Conservation (phyloP, 305 asterid species). For the Solanum hybrid region DNA sequence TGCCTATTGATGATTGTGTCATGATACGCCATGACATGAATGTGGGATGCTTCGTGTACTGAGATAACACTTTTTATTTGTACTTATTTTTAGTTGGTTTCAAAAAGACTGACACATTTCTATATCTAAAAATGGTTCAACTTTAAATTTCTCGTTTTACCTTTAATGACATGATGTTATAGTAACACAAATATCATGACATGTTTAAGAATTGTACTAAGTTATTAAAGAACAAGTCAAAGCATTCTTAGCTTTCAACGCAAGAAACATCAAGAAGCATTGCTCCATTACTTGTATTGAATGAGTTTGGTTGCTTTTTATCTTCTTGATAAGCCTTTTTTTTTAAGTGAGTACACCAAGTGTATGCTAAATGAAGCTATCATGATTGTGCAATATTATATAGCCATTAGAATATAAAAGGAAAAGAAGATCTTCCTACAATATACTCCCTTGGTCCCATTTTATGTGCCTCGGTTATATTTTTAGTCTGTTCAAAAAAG, state of each 20-base stretch:
- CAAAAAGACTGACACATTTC: neutral
- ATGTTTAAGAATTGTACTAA: neutral
- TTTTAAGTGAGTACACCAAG: neutral
- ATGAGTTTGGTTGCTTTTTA: constrained; percentile 16
- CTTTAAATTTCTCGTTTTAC: neutral
- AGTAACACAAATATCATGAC: neutral
- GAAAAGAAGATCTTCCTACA: neutral
- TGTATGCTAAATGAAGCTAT: neutral
- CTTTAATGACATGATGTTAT: neutral
- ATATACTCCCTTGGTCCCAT: neutral
- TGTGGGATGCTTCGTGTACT: neutral
- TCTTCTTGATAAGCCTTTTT: constrained; percentile 10
- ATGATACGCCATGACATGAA: neutral
- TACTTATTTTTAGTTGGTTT: neutral
- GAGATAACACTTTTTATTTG: neutral
- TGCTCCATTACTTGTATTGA: constrained; percentile 19
- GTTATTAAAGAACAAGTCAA: neutral
- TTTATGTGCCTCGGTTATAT: neutral
- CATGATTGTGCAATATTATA: neutral
- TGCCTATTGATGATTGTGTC: neutral
- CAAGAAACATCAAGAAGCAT: constrained; percentile 27
- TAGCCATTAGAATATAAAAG: neutral
- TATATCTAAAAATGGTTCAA: neutral
- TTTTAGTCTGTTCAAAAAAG: neutral
- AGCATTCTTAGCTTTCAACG: constrained; percentile 40